Evolutionary conservation across 192 early-diverging fungal genomes (phyloP).

Genomic region (Podila clonocystis): DNA sequence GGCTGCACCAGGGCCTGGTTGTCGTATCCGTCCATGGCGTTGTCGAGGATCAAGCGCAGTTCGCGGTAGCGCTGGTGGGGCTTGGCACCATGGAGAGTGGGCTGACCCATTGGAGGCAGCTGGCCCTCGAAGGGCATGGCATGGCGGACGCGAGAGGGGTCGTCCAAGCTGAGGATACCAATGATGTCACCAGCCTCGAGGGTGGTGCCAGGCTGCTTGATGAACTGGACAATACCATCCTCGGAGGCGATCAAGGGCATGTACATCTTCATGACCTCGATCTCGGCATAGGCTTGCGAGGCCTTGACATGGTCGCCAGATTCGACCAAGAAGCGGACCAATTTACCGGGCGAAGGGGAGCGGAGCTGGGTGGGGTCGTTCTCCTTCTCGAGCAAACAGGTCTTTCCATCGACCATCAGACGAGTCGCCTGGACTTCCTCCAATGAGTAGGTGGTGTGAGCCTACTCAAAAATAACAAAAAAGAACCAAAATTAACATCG

Average conservation of each 20-base stretch:
- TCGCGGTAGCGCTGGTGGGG: constrained; percentile 84
- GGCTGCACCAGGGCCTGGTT: constrained; percentile 74
- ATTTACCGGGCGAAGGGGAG: constrained; percentile 96
- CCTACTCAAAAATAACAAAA: constrained; percentile 9
- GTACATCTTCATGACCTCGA: constrained; percentile 99
- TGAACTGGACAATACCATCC: constrained; percentile 89
- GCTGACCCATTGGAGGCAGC: constrained; percentile 74
- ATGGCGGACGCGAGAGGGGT: constrained; percentile 90
- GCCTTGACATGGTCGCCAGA: constrained; percentile 90
- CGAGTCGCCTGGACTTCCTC: constrained; percentile 91
- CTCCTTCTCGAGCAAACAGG: constrained; percentile 94
- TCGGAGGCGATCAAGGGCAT: constrained; percentile 96
- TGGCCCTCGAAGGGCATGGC: constrained; percentile 87
- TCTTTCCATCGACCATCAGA: constrained; percentile 92
- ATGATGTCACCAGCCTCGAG: constrained; percentile 94
- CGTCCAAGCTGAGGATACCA: constrained; percentile 92
- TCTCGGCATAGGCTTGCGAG: constrained; percentile 96
- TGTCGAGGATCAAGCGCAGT: constrained; percentile 70
- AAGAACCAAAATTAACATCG: neutral
- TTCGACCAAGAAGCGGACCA: constrained; percentile 93
- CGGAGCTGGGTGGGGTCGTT: constrained; percentile 97
- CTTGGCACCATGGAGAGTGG: constrained; percentile 88
- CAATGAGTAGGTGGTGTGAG: constrained; percentile 91
- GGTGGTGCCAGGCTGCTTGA: constrained; percentile 86
- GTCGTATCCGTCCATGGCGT: constrained; percentile 91